Percentiles rank a stretch among this genome's conserved stretches.
These are phyloP conservation scores for Apodospora peruviana DNA, from an alignment of 495 filamentous ascomycete species.

Conservation along the genomic window DNA sequence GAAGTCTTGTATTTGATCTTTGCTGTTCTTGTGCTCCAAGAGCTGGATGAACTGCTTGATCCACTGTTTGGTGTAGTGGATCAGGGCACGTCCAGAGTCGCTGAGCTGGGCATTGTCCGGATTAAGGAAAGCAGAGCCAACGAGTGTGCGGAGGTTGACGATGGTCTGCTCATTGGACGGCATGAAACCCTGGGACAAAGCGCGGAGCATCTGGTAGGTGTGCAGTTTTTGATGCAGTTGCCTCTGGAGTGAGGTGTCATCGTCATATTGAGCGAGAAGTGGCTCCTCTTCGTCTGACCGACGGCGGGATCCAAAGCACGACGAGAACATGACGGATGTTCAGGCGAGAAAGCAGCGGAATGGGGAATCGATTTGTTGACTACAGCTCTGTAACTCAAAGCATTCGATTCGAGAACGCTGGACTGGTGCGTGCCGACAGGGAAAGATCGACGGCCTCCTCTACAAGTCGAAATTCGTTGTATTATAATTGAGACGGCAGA, in stretches of 20 bases:
- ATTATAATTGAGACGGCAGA: no score
- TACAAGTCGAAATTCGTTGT: no score
- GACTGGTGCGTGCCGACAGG: no score
- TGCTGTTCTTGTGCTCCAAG: conserved; percentile 70
- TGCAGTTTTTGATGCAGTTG: conserved; percentile 80
- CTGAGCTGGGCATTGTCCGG: conserved; percentile 70
- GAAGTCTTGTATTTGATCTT: conserved; percentile 88
- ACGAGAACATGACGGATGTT: conserved; percentile 14
- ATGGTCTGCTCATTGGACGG: conserved; percentile 83
- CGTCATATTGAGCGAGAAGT: conserved; percentile 76
- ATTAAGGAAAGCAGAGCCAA: conserved; percentile 73
- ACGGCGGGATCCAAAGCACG: conserved; percentile 23
- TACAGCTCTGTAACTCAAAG: no score
- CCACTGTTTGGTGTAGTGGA: conserved; percentile 66
- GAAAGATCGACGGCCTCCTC: no score
- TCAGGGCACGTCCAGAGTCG: conserved; percentile 65
- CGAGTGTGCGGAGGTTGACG: conserved; percentile 72
- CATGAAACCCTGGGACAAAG: conserved; percentile 82
- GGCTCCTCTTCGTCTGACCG: conserved; percentile 47
- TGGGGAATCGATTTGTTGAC: no score
- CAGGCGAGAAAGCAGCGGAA: not conserved
- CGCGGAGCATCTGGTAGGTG: conserved; percentile 84
- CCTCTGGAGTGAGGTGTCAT: conserved; percentile 74
- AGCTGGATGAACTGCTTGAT: conserved; percentile 71
- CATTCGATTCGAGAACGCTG: no score